Evolutionary conservation across 345 rosid species (phyloP), one percentile per base, ranked within the genome.

Genomic region (Pistacia integerrima): DNA sequence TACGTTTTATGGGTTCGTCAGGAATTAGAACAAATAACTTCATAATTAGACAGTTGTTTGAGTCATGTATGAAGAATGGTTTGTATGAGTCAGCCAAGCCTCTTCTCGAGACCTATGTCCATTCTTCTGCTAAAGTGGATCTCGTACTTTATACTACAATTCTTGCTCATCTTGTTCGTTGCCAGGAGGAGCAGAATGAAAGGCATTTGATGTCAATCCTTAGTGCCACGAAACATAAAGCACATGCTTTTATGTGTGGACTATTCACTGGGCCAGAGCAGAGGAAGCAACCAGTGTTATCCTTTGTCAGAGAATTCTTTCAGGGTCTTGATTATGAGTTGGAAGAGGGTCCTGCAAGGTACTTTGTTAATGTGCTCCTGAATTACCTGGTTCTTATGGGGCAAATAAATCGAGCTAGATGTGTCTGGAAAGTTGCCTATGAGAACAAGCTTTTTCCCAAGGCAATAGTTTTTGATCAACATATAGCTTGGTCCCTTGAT

Each of bases 321-420:
- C 99, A 93, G 82, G 91, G 91, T 48, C 89, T 92, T 66, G 96
- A 96, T 81, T 96, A 96, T 54, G 98, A 96, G 73, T 80, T 96
- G 74, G 98, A 94, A 82, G 98, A 96, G 77, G 97, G 99, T 46
- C 94, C 98, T 14, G 97, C 95, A 10, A 87, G 91, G 77, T 96
- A 92, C 86, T 96, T 88, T 75, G 97, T 94, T 30, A 96, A 96
- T 66, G 98, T 96, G 77, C 93, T 94, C 60, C 93, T 96, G 72
- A 96, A 96, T 76, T 96, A 94, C 85, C 97, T 96, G 62, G 97
- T 94, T 76, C 89, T 96, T 25, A 91, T 91, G 99, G 99, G 97
- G 66, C 98, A 92, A 83, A 90, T 94, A 58, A 96, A 96, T 83
- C 86, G 97, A 69, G 99, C 97, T 48, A 87, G 98, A 17, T 96